Conservation (phyloP, 306 rosid species). For the Sechiopsis laciniata region DNA sequence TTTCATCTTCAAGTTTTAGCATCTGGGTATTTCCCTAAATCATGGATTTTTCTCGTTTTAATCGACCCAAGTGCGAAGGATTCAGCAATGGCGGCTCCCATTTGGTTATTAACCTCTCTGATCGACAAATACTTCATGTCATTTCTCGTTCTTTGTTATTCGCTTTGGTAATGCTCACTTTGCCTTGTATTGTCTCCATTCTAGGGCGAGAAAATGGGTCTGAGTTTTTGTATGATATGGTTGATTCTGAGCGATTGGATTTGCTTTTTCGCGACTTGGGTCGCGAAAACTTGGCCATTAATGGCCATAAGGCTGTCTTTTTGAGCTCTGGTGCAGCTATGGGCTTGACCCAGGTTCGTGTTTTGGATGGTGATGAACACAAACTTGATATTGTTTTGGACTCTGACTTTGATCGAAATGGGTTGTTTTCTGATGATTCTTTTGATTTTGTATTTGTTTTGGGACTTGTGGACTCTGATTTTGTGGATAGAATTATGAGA, state of each 20-base stretch:
- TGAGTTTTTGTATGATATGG: conserved; percentile 20
- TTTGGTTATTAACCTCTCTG: conserved; percentile 45
- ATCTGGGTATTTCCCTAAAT: conserved; percentile 29
- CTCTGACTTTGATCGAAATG: conserved; percentile 35
- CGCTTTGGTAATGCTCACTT: conserved; percentile 41
- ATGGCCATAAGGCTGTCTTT: conserved; percentile 43
- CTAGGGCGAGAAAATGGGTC: conserved; percentile 23
- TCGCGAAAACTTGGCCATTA: conserved; percentile 41
- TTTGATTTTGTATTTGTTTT: conserved; percentile 48
- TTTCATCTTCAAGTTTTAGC: conserved; percentile 21
- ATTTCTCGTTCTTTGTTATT: conserved; percentile 51
- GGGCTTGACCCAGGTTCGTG: conserved; percentile 24
- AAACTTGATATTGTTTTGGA: conserved; percentile 31
- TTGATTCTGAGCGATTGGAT: conserved; percentile 34
- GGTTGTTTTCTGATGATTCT: conserved; percentile 34
- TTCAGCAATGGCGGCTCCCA: conserved; percentile 29
- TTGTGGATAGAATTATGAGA: conserved; percentile 45
- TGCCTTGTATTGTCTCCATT: conserved; percentile 39
- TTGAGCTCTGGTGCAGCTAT: conserved; percentile 33
- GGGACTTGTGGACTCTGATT: conserved; percentile 32
- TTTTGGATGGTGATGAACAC: conserved; percentile 7
- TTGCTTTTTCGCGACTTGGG: conserved; percentile 46
- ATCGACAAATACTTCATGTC: conserved; percentile 40
- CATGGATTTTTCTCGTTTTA: conserved; percentile 29
- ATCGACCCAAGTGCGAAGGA: conserved; percentile 23